Conservation (phyloP, 805 yeast species). For the Kazachstania martiniae region DNA sequence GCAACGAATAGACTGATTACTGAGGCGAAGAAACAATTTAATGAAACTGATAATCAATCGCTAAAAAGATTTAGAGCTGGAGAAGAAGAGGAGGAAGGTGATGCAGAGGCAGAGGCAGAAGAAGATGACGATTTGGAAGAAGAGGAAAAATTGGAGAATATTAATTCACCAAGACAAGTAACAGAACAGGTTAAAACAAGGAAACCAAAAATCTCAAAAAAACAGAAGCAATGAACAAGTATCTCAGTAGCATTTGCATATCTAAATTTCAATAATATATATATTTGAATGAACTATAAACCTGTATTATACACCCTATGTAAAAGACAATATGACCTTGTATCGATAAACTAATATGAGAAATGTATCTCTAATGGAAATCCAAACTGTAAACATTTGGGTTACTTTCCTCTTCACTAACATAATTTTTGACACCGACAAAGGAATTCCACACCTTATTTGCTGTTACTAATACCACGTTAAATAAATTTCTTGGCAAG, state of each 20-base stretch:
- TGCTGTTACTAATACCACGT: slow-evolving; percentile 36
- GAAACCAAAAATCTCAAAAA: slow-evolving; percentile 5
- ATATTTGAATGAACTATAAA: no score
- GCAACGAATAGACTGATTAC: slow-evolving; percentile 48
- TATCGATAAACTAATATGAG: no score
- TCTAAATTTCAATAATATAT: no score
- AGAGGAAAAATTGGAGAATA: no score
- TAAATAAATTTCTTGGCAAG: slow-evolving; percentile 55
- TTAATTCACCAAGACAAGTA: no score
- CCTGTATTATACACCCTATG: no score
- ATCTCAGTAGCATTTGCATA: no score
- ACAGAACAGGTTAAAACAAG: slow-evolving; percentile 5
- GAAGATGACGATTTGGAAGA: slow-evolving; percentile 17
- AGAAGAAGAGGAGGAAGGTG: slow-evolving; percentile 22
- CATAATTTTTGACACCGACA: slow-evolving; percentile 42
- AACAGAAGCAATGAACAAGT: no score
- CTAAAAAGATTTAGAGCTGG: slow-evolving; percentile 21
- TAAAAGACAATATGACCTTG: no score
- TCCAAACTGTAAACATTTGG: slow-evolving; percentile 14
- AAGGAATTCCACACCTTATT: slow-evolving; percentile 62
- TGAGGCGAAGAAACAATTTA: slow-evolving; percentile 58
- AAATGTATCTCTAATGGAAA: slow-evolving; percentile 12
- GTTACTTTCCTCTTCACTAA: slow-evolving; percentile 16
- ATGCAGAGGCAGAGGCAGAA: slow-evolving; percentile 18
- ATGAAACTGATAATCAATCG: slow-evolving; percentile 43